These are phyloP conservation scores for Acacia crassicarpa DNA, from an alignment of 306 rosid species.

Conservation along the genomic window DNA sequence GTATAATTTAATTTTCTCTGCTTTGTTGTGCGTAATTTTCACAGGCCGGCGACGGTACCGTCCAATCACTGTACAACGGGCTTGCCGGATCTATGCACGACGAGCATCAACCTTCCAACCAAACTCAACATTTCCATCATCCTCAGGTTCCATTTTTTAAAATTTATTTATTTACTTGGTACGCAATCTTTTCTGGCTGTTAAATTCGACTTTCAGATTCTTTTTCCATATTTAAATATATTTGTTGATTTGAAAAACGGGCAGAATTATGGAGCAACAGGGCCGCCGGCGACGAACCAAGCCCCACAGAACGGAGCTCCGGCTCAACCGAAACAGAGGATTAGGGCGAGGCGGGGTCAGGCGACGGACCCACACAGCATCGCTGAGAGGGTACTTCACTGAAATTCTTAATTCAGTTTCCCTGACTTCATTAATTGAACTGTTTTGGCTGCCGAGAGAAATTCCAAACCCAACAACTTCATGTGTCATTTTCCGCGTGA, in stretches of 20 bases:
- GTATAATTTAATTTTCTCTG: background rate
- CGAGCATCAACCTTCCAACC: constrained; percentile 37
- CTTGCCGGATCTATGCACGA: constrained; percentile 64
- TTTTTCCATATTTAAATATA: background rate
- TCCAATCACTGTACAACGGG: constrained; percentile 58
- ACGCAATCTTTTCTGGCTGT: background rate
- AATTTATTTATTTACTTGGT: background rate
- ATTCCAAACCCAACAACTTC: constrained; percentile 6
- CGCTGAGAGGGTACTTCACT: constrained; percentile 80
- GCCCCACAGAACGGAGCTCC: constrained; percentile 37
- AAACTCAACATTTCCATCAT: constrained; percentile 61
- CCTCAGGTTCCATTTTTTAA: constrained; percentile 44
- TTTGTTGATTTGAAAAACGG: background rate
- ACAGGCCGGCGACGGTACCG: constrained; percentile 49
- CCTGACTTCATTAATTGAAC: background rate
- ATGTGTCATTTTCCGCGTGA: constrained; percentile 17
- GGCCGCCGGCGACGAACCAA: background rate
- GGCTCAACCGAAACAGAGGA: constrained; percentile 84
- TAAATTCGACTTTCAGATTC: background rate
- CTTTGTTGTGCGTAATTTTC: background rate
- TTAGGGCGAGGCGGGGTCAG: constrained; percentile 95
- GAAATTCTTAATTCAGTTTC: constrained; percentile 15
- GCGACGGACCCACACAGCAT: constrained; percentile 99
- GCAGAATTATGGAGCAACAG: background rate
- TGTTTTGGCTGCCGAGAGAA: constrained; percentile 37